Evolutionary conservation across 371 early-diverging fungal genomes (phyloP).

Genomic region (Batkoa obscura): DNA sequence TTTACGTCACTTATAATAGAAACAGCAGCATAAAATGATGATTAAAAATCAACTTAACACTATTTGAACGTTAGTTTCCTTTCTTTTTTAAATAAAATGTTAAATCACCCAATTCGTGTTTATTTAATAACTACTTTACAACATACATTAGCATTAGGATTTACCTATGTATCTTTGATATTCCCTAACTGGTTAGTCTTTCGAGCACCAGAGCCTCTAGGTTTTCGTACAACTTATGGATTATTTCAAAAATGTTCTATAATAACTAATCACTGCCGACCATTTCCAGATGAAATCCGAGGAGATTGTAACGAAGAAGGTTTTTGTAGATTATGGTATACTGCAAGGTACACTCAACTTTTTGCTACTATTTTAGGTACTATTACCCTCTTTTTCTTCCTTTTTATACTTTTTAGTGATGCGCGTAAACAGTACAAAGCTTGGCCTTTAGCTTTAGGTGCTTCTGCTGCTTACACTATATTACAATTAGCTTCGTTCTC

Average conservation of each 20-base stretch:
- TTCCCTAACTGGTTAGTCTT: conserved; percentile 4
- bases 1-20: too few species aligned
- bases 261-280: conserved; percentile 4
- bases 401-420: not conserved
- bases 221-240: conserved; percentile 1
- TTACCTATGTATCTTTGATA: not conserved
- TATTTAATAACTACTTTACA: not conserved
- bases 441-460: too few species aligned
- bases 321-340: conserved; percentile 9
- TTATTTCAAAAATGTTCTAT: conserved; percentile 5
- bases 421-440: not conserved
- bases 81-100: too few species aligned
- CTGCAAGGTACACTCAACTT: conserved; percentile 1
- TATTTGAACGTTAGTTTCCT: too few species aligned
- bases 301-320: conserved; percentile 11
- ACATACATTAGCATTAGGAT: not conserved
- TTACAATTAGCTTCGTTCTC: not conserved
- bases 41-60: too few species aligned
- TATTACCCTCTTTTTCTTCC: conserved; percentile 6
- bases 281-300: conserved; percentile 7
- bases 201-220: not conserved
- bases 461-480: not conserved
- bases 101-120: not conserved
- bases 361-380: conserved; percentile 4
- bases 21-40: too few species aligned